phyloP scores from a whole-genome alignment of 1,284 basidiomycete species.

The Tilletia walkeri region DNA sequence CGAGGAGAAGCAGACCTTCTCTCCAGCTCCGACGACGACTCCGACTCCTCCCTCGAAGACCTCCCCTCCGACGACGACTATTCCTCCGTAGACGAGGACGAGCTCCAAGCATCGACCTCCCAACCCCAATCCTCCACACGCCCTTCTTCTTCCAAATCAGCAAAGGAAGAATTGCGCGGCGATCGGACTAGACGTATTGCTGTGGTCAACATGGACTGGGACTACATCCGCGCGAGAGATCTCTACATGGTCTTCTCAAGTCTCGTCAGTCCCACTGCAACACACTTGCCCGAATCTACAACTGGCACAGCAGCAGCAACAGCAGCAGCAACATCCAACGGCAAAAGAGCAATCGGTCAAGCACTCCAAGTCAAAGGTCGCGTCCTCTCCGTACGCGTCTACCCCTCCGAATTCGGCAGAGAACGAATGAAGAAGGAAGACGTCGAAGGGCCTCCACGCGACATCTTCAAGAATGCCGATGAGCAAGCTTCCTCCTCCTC shows the following conservation, averaged over 20 bases:
- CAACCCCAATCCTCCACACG: not conserved
- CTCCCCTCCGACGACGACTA: constrained; percentile 26
- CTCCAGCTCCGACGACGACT: constrained; percentile 31
- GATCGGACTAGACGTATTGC: constrained; percentile 66
- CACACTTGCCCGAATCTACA: constrained; percentile 22
- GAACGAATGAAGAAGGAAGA: constrained; percentile 84
- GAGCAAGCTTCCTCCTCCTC: constrained; percentile 55
- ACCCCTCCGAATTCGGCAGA: constrained; percentile 91
- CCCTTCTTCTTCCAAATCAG: constrained; percentile 54
- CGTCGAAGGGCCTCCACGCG: constrained; percentile 80
- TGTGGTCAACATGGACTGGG: constrained; percentile 97
- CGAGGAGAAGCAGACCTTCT: constrained; percentile 64
- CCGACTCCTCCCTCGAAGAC: constrained; percentile 24
- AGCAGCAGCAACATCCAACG: constrained; percentile 19
- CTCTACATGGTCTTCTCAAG: constrained; percentile 91
- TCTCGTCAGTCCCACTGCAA: constrained; percentile 63
- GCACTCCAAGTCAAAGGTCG: constrained; percentile 32
- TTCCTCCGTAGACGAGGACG: constrained; percentile 14
- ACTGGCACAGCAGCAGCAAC: not conserved
- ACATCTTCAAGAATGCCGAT: constrained; percentile 65
- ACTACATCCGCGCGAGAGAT: constrained; percentile 85
- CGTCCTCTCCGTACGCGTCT: constrained; percentile 63
- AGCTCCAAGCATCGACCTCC: not conserved
- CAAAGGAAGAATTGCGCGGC: constrained; percentile 39
- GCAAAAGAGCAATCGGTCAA: constrained; percentile 21